phyloP scores from a whole-genome alignment of 805 yeast species.

The Candida schatavii region DNA sequence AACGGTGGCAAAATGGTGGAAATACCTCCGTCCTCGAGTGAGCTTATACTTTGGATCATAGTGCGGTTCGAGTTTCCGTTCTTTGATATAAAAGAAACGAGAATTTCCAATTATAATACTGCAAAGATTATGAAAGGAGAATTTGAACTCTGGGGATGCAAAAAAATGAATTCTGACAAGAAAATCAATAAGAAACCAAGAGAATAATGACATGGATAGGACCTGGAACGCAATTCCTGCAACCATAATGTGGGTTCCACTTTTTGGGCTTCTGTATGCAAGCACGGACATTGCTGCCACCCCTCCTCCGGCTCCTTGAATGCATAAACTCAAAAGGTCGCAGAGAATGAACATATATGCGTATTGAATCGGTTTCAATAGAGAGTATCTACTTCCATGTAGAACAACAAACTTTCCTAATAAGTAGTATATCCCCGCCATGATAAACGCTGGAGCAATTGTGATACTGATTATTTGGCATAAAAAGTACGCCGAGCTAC shows the following conservation, averaged over 20 bases:
- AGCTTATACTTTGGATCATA: constrained; percentile 35
- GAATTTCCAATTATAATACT: constrained; percentile 22
- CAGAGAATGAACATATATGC: constrained; percentile 62
- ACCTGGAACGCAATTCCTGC: constrained; percentile 82
- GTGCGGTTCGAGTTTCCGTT: constrained; percentile 15
- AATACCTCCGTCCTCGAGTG: constrained; percentile 33
- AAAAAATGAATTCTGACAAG: constrained; percentile 36
- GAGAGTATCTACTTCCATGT: constrained; percentile 48
- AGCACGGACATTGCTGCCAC: constrained; percentile 50
- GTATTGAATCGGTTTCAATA: constrained; percentile 55
- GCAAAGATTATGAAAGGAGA: constrained; percentile 16
- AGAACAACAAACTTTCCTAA: constrained; percentile 65
- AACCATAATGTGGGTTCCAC: constrained; percentile 67
- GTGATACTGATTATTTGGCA: constrained; percentile 69
- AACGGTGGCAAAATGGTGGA: constrained; percentile 43
- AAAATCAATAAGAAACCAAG: constrained; percentile 48
- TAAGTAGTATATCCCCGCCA: constrained; percentile 79
- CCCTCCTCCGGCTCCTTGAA: constrained; percentile 81
- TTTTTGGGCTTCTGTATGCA: constrained; percentile 22
- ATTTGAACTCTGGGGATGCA: constrained; percentile 25
- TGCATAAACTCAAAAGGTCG: constrained; percentile 59
- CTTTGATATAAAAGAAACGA: constrained; percentile 15
- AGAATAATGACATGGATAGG: constrained; percentile 60
- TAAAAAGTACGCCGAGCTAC: constrained; percentile 42
- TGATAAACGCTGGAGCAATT: constrained; percentile 76